Evolutionary conservation across 768 basidiomycete species (phyloP).

Genomic region (Cystobasidium ongulense): DNA sequence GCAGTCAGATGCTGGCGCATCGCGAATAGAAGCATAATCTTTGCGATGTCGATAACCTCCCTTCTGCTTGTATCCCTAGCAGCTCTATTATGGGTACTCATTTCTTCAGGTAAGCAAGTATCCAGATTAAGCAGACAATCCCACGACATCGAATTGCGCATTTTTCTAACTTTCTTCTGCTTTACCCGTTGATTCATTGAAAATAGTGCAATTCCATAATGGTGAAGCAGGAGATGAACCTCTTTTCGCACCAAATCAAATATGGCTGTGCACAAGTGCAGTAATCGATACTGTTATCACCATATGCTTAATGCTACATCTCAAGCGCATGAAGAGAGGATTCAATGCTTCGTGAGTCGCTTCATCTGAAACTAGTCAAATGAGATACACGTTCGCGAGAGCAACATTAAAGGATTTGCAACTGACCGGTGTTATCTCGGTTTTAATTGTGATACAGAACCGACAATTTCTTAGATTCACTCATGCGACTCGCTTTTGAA

Average conservation of each 20-base stretch:
- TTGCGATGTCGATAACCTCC: neutral
- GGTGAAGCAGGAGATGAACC: neutral
- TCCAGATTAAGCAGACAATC: no score
- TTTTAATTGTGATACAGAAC: neutral
- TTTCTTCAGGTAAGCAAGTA: neutral
- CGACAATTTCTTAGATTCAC: constrained; percentile 25
- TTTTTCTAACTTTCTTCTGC: no score
- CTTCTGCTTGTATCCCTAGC: neutral
- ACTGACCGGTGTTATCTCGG: neutral
- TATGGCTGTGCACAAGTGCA: constrained; percentile 19
- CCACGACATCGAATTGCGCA: no score
- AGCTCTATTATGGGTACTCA: neutral
- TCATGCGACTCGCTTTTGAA: constrained; percentile 20
- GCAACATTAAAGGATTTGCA: no score
- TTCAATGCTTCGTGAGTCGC: constrained; percentile 7
- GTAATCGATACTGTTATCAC: constrained; percentile 17
- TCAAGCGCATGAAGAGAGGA: constrained; percentile 18
- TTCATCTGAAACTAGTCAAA: no score
- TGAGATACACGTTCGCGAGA: no score
- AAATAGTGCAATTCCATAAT: neutral
- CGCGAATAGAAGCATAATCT: neutral
- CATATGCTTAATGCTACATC: neutral
- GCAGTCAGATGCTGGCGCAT: constrained; percentile 27
- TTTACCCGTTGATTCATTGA: no score
- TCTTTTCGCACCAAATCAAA: constrained; percentile 23